These are phyloP conservation scores for Lagerstroemia speciosa DNA, from an alignment of 345 rosid genomes.

Conservation along the genomic window DNA sequence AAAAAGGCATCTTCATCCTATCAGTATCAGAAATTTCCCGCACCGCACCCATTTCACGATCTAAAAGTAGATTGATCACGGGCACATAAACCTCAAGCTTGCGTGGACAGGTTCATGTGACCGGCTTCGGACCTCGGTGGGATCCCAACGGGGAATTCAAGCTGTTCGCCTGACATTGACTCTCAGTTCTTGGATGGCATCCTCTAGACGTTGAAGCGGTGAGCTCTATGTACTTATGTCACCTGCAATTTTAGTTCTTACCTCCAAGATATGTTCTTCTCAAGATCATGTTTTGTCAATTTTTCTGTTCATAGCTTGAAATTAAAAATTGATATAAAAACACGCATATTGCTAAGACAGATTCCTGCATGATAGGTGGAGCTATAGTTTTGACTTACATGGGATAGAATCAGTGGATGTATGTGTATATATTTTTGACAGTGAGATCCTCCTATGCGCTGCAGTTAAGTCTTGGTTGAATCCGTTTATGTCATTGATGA, in stretches of 20 bases:
- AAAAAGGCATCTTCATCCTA: neutral
- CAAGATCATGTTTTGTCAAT: neutral
- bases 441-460: too few species aligned
- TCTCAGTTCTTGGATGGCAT: conserved; percentile 55
- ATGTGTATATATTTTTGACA: too few species aligned
- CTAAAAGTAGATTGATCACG: conserved; percentile 55
- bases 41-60: conserved; percentile 55
- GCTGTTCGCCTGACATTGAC: conserved; percentile 71
- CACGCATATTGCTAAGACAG: too few species aligned
- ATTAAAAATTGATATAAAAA: too few species aligned
- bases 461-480: too few species aligned
- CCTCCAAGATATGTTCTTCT: neutral
- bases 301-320: neutral
- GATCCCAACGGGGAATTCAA: conserved; percentile 32
- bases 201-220: conserved; percentile 60
- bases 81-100: too few species aligned
- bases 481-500: too few species aligned
- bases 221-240: conserved; percentile 16
- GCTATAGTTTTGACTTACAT: too few species aligned
- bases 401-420: too few species aligned
- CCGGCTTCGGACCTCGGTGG: conserved; percentile 56
- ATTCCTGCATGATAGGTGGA: too few species aligned
- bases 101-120: conserved; percentile 48
- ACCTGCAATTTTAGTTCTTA: neutral
- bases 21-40: neutral